A percentile compares a stretch with the other conserved stretches of the same genome.
Conservation (phyloP, 345 rosid genomes). For the Toxicodendron radicans region DNA sequence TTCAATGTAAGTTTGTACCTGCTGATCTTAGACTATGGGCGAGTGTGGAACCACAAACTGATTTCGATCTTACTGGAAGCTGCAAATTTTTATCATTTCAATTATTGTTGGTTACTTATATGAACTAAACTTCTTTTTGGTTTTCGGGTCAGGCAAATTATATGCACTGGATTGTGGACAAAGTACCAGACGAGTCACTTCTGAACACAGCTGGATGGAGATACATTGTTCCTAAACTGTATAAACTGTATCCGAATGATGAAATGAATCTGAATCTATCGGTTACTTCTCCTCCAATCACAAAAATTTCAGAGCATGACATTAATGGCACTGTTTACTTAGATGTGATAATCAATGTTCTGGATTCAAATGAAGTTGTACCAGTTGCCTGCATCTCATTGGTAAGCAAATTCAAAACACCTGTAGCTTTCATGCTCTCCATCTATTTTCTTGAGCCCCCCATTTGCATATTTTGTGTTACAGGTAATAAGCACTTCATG, state of each 20-base stretch:
- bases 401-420: conserved; percentile 37
- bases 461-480: conserved; percentile 8
- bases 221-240: conserved; percentile 56
- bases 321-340: conserved; percentile 41
- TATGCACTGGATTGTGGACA: conserved; percentile 53
- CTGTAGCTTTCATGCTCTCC: neutral
- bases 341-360: conserved; percentile 51
- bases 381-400: conserved; percentile 61
- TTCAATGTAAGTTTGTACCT: conserved; percentile 56
- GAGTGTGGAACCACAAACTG: too few species aligned
- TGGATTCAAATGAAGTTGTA: conserved; percentile 45
- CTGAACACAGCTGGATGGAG: conserved; percentile 74
- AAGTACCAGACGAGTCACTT: conserved; percentile 46
- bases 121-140: conserved; percentile 15
- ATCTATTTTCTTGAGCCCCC: neutral
- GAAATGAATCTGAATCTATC: conserved; percentile 53
- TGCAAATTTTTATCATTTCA: too few species aligned
- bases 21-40: neutral
- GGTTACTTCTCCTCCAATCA: conserved; percentile 53
- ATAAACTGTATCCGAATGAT: conserved; percentile 53
- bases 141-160: conserved; percentile 46
- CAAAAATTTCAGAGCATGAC: conserved; percentile 35
- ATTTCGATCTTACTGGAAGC: too few species aligned
- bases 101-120: neutral
- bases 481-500: conserved; percentile 52